These are phyloP conservation scores for Ophiosphaerella narmari DNA, from an alignment of 2,329 filamentous ascomycete species.

Conservation along the genomic window DNA sequence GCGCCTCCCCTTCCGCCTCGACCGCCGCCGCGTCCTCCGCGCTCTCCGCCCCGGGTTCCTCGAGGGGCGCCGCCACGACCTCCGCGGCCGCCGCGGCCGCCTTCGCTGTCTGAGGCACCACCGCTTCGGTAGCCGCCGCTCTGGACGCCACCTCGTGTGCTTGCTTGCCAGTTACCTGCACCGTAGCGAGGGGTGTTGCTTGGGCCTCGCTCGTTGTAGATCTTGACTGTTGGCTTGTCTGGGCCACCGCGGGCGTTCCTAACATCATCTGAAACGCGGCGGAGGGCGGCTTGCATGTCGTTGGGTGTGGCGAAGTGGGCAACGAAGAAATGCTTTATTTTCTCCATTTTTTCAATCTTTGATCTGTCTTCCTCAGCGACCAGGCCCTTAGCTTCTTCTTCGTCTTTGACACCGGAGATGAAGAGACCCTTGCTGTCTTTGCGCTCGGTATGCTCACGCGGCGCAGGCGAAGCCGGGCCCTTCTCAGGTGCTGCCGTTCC, in stretches of 20 bases:
- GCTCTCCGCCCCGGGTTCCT: slow-evolving; percentile 57
- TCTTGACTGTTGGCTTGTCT: slow-evolving; percentile 79
- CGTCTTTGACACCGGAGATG: slow-evolving; percentile 81
- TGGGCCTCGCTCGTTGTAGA: slow-evolving; percentile 70
- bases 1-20: slow-evolving; percentile 45
- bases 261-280: slow-evolving; percentile 73
- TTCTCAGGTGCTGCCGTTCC: slow-evolving; percentile 53
- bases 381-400: slow-evolving; percentile 80
- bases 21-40: slow-evolving; percentile 47
- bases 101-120: slow-evolving; percentile 76
- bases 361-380: slow-evolving; percentile 81
- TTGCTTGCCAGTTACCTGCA: slow-evolving; percentile 66
- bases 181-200: slow-evolving; percentile 52
- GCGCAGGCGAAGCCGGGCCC: slow-evolving; percentile 42
- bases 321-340: slow-evolving; percentile 80
- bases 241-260: slow-evolving; percentile 76
- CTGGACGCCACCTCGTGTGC: slow-evolving; percentile 64
- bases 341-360: slow-evolving; percentile 72
- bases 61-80: slow-evolving; percentile 54
- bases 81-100: slow-evolving; percentile 63
- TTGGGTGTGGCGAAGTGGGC: slow-evolving; percentile 81
- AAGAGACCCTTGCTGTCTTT: slow-evolving; percentile 82
- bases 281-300: slow-evolving; percentile 79
- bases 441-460: slow-evolving; percentile 59
- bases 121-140: slow-evolving; percentile 82